phyloP scores from a whole-genome alignment of 371 early-diverging fungal genomes.

The Mucor circinelloides region DNA sequence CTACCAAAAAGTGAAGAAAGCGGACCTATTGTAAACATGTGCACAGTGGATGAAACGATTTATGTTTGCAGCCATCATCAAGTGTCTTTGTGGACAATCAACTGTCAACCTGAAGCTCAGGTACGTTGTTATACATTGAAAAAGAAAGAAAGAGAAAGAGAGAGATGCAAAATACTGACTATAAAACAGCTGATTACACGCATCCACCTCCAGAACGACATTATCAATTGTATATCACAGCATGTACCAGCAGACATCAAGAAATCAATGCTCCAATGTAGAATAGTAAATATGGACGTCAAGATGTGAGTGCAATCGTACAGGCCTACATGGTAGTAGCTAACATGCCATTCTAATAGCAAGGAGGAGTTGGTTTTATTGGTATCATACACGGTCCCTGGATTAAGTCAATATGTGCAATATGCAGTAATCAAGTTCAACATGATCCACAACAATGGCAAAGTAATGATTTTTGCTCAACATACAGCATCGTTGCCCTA shows the following conservation, averaged over 20 bases:
- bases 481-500: constrained; percentile 14
- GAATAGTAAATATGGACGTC: neutral
- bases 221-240: neutral
- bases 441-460: neutral
- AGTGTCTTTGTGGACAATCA: neutral
- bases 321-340: no score
- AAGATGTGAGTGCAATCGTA: neutral
- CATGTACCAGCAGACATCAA: neutral
- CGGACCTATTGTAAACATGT: neutral
- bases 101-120: neutral
- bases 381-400: constrained; percentile 13
- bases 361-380: constrained; percentile 3
- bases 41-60: neutral
- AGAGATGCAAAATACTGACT: neutral
- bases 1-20: neutral
- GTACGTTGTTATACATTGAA: no score
- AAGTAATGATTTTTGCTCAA: neutral
- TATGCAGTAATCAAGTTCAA: constrained; percentile 5
- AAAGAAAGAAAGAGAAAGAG: no score
- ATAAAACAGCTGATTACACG: neutral
- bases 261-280: neutral
- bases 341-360: constrained; percentile 1
- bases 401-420: constrained; percentile 14
- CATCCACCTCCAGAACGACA: neutral
- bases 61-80: neutral